Base-by-base conservation (phyloP, 2,329 filamentous ascomycete genomes). In the Aspergillus sp. region DNA sequence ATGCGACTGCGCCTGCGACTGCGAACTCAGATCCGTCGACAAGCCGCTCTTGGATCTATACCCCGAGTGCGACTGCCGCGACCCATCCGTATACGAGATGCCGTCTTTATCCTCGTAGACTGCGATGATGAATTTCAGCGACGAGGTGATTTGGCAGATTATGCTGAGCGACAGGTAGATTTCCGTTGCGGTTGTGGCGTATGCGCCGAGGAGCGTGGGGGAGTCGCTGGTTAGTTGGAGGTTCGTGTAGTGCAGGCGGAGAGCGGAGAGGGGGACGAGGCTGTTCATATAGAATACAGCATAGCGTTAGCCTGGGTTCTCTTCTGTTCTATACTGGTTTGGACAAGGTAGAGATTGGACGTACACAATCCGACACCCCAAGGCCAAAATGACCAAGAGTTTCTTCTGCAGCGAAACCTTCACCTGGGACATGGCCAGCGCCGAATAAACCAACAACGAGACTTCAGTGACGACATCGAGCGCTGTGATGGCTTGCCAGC, bases 121-220 rank as follows among this genome's bases (percentile, higher is more conserved):
- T 3, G 74, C 70, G 66, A 81, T 74, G 58, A 82, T 82, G 3
- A 80, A 78, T 47, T 79, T 77, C 19, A 83, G 72, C 54, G 78
- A 80, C 0, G 80, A 79, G 8, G 78, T 74, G 0, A 77, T 80
- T 17, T 77, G 75, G 19, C 79, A 74, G 4, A 81, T 71, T 11
- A 82, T 72, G 46, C 75, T 75, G 56, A 80, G 78, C 57, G 73
- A 72, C 9, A 82, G 65, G 61, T 82, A 75, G 47, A 79, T 69
- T 61, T 82, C 79, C 0, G 76, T 76, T 50, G 75, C 73, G 1
- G 80, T 71, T 1, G 68, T 71, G 2, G 74, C 70, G 13, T 76
- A 67, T 13, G 76, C 73, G 19, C 76, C 76, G 28, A 71, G 60
- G 4, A 82, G 71, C 3, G 76, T 75, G 19, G 74, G 76, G 59